Conservation (phyloP, 139 green algal genomes). For the Eudorina sp. region DNA sequence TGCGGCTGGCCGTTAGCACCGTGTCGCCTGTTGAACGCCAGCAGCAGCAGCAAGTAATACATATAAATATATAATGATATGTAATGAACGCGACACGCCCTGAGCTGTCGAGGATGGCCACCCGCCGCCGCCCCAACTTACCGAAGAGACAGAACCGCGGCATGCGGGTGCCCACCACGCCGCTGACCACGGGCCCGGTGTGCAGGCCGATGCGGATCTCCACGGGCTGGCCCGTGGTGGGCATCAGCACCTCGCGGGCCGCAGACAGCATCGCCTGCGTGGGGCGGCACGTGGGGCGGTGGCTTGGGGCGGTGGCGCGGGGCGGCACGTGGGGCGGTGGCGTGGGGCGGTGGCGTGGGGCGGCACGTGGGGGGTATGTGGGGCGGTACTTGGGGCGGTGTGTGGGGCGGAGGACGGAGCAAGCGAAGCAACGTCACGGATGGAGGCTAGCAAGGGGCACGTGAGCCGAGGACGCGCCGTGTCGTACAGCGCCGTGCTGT, state of each 20-base stretch:
- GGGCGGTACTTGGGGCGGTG: no score
- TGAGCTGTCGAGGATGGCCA: neutral
- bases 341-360: no score
- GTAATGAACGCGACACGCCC: no score
- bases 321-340: no score
- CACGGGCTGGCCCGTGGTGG: constrained; percentile 2
- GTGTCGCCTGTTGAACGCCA: constrained; percentile 42
- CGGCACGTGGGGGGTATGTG: no score
- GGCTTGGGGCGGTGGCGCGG: neutral
- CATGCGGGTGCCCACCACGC: constrained; percentile 41
- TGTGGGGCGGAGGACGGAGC: no score
- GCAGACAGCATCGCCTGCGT: constrained; percentile 26
- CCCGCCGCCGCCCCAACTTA: neutral
- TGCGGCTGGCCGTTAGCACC: constrained; percentile 54
- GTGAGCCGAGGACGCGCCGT: no score
- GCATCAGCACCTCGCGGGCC: neutral
- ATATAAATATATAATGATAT: no score
- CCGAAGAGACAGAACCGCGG: constrained; percentile 45
- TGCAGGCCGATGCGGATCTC: constrained; percentile 46
- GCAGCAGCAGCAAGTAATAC: neutral
- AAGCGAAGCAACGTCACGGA: no score
- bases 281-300: neutral
- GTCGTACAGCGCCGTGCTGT: no score
- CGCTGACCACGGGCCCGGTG: constrained; percentile 25
- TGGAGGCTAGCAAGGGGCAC: no score